A percentile compares a stretch with the other conserved stretches of the same genome.
Conservation (phyloP, 345 rosid species). For the Gossypium turneri region DNA sequence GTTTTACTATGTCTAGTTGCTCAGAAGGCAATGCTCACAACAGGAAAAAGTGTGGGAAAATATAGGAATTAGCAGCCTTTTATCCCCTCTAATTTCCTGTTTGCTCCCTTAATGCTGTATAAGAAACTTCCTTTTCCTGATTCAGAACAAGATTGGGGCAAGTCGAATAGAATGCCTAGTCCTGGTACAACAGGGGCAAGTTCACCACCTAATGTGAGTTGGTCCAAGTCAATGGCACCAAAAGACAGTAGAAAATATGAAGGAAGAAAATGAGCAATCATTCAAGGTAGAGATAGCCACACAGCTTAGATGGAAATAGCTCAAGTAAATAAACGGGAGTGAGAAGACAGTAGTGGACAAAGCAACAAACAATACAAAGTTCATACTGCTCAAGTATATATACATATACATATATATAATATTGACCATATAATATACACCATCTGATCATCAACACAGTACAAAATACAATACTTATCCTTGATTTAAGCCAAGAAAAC, state of each 20-base stretch:
- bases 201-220: neutral
- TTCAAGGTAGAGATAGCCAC: neutral
- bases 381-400: neutral
- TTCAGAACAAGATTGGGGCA: neutral
- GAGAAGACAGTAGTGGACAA: neutral
- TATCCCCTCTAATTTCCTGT: neutral
- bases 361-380: neutral
- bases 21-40: neutral
- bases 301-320: neutral
- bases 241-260: neutral
- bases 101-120: conserved; percentile 3
- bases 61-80: neutral
- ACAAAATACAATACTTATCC: neutral
- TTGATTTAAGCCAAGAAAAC: neutral
- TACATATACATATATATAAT: neutral
- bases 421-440: neutral
- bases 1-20: neutral
- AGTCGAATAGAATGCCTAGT: neutral
- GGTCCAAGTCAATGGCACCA: neutral
- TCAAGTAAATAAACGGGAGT: neutral
- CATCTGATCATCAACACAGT: neutral
- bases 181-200: neutral
- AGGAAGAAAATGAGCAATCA: neutral
- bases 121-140: neutral
- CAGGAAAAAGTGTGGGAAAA: neutral